Base-by-base conservation (phyloP, 1,284 basidiomycete genomes). In the Volvariella surrecta region DNA sequence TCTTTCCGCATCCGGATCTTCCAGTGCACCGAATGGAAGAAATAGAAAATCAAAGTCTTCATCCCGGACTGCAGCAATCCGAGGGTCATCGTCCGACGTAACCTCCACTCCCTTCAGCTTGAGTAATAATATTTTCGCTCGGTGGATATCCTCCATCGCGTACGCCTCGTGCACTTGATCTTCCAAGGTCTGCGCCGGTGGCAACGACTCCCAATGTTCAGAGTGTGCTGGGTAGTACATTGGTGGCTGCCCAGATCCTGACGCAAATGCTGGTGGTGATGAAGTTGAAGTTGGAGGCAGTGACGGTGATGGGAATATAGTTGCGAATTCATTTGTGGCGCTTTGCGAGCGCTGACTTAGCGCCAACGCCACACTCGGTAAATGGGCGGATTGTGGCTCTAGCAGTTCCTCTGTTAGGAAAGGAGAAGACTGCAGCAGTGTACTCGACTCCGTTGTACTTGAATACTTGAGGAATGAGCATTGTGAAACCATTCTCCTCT, bases 121-220 rank as follows among this genome's bases (percentile, higher is more conserved):
- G 43, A 83, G 62, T 11, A 79, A 66, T 17, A 83, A 67, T 21
- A 76, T 65, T 62, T 78, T 79, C 32, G 80, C 78, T 45, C 74
- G 68, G 46, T 74, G 76, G 47, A 82, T 72, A 61, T 83, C 65
- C 55, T 82, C 79, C 45, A 68, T 63, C 0, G 79, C 76, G 52
- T 82, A 82, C 4, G 80, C 80, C 51, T 71, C 63, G 54, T 82
- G 77, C 37, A 82, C 69, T 57, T 76, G 76, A 63, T 81, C 79
- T 41, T 74, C 68, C 43, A 82, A 67, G 0, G 73, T 70, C 30
- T 60, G 68, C 0, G 70, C 69, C 0, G 73, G 73, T 0, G 68
- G 68, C 0, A 68, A 68, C 0, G 67, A 67, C 0, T 66, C 67
- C 50, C 70, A 67, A 54, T 66, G 66, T 11, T 11, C 24, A 50